A percentile compares a stretch with the other conserved stretches of the same genome.
Conservation (phyloP, 2,329 filamentous ascomycete genomes). For the Colletotrichum sp. region DNA sequence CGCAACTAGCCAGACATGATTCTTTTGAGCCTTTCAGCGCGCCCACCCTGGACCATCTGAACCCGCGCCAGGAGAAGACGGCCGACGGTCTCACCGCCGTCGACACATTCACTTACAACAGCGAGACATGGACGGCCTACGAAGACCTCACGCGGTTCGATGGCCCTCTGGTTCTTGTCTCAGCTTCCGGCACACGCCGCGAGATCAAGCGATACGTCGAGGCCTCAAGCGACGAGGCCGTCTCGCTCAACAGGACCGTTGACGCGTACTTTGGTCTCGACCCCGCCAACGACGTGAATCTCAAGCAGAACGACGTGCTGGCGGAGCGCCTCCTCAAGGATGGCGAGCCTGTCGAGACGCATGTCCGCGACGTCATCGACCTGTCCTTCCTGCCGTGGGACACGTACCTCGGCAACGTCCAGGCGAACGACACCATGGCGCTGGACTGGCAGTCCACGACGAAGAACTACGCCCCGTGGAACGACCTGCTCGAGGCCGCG, state of each 20-base stretch:
- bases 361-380: background rate
- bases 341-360: background rate
- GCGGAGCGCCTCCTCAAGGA: background rate
- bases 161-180: background rate
- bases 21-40: background rate
- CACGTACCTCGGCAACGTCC: background rate
- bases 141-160: background rate
- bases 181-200: background rate
- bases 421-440: background rate
- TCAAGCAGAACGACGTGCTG: background rate
- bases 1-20: background rate
- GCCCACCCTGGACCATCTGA: background rate
- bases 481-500: background rate
- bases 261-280: background rate
- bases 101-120: background rate
- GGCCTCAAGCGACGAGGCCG: background rate
- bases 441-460: background rate
- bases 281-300: background rate
- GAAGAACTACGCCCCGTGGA: background rate
- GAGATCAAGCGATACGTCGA: conserved; percentile 4
- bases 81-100: background rate
- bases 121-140: background rate
- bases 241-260: background rate
- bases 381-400: background rate
- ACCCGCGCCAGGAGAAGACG: background rate